These are phyloP conservation scores for Abortiporus biennis DNA, from an alignment of 1,284 basidiomycete genomes.

Conservation along the genomic window DNA sequence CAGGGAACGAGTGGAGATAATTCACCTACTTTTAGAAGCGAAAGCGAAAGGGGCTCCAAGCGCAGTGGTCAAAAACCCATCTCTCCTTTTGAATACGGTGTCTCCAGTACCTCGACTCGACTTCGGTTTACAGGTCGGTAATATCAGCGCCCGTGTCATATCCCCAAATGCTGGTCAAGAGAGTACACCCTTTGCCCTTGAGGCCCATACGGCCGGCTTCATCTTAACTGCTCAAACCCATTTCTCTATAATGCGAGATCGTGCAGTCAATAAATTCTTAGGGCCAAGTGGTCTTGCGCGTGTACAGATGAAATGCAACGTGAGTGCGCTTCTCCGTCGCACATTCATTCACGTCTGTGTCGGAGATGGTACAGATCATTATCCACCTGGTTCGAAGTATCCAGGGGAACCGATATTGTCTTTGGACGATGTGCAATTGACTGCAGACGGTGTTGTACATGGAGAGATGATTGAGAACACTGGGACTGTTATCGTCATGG, in stretches of 20 bases:
- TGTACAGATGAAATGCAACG: slow-evolving; percentile 18
- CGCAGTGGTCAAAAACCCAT: no score
- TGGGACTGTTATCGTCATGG: slow-evolving; percentile 39
- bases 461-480: slow-evolving; percentile 44
- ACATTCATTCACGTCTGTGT: slow-evolving; percentile 21
- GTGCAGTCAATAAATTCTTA: slow-evolving; percentile 11
- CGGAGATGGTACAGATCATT: slow-evolving; percentile 11
- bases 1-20: slow-evolving; percentile 44
- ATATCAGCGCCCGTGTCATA: slow-evolving; percentile 41
- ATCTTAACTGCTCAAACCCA: slow-evolving; percentile 15
- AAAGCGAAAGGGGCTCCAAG: slow-evolving; percentile 19
- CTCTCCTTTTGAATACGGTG: no score
- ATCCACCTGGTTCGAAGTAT: slow-evolving; percentile 8
- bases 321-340: slow-evolving; percentile 16
- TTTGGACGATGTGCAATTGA: slow-evolving; percentile 48
- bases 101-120: slow-evolving; percentile 46
- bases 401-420: slow-evolving; percentile 40
- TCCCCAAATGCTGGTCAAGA: slow-evolving; percentile 31
- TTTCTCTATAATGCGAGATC: slow-evolving; percentile 18
- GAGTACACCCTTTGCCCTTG: slow-evolving; percentile 40
- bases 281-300: slow-evolving; percentile 17
- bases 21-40: slow-evolving; percentile 35
- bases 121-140: slow-evolving; percentile 41
- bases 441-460: slow-evolving; percentile 34
- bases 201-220: slow-evolving; percentile 26